These are phyloP conservation scores for Phialophora verrucosa DNA, from an alignment of 2,329 filamentous ascomycete species.

Conservation along the genomic window DNA sequence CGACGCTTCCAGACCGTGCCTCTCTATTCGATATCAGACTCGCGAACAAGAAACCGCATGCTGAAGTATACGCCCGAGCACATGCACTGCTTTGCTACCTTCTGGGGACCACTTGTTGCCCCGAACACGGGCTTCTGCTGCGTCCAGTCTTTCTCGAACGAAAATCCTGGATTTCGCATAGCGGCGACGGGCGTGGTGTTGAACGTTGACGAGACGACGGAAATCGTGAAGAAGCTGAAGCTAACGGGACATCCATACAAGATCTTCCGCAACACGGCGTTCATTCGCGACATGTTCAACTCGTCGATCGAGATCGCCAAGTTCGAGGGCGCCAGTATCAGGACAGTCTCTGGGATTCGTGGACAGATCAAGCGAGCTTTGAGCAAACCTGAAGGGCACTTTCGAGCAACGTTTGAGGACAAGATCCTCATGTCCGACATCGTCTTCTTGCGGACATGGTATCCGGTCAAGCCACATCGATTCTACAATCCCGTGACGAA, in stretches of 20 bases:
- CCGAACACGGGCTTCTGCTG: slow-evolving; percentile 96
- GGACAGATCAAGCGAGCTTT: slow-evolving; percentile 97
- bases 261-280: slow-evolving; percentile 99
- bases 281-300: slow-evolving; percentile 98
- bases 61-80: slow-evolving; percentile 99
- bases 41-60: slow-evolving; percentile 92
- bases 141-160: slow-evolving; percentile 84
- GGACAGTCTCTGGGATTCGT: slow-evolving; percentile 91
- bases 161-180: slow-evolving; percentile 88
- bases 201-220: slow-evolving; percentile 90
- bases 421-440: slow-evolving; percentile 97
- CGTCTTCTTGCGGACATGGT: slow-evolving; percentile 95
- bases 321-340: slow-evolving; percentile 94
- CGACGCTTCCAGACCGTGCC: slow-evolving; percentile 90
- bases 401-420: slow-evolving; percentile 97
- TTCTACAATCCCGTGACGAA: slow-evolving; percentile 98
- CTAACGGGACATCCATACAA: slow-evolving; percentile 92
- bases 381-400: slow-evolving; percentile 90
- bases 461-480: slow-evolving; percentile 88
- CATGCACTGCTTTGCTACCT: slow-evolving; percentile 97
- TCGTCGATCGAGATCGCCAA: slow-evolving; percentile 93
- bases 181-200: slow-evolving; percentile 92
- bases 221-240: slow-evolving; percentile 99
- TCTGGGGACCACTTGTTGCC: slow-evolving; percentile 92
- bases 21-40: slow-evolving; percentile 94